Conservation (phyloP, 768 basidiomycete genomes). For the Tubosaeta sp. region DNA sequence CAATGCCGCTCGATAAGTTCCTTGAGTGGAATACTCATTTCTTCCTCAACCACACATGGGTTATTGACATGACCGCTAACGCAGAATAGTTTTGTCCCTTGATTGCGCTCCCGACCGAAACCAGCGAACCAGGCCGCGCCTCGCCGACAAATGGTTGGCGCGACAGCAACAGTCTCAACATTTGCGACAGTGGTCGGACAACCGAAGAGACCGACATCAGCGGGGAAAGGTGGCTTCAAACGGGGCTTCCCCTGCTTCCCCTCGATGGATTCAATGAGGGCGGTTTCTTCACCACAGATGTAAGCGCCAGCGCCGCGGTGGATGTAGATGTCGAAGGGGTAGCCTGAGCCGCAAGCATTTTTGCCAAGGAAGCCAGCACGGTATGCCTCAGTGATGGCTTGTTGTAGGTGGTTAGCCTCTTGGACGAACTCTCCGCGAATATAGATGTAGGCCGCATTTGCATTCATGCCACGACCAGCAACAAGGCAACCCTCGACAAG, state of each 20-base stretch:
- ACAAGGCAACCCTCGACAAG: conserved; percentile 97
- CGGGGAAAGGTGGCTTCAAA: conserved; percentile 97
- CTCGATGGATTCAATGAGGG: conserved; percentile 93
- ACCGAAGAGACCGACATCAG: conserved; percentile 96
- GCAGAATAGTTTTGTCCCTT: conserved; percentile 96
- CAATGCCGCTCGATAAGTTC: conserved; percentile 97
- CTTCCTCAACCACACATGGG: conserved; percentile 96
- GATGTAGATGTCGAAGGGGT: conserved; percentile 96
- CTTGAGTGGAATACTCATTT: conserved; percentile 95
- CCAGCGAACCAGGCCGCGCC: conserved; percentile 88
- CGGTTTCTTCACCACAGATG: conserved; percentile 98
- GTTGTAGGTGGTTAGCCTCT: conserved; percentile 90
- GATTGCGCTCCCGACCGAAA: conserved; percentile 89
- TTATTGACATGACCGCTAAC: conserved; percentile 98
- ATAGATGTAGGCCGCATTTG: conserved; percentile 98
- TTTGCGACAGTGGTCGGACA: conserved; percentile 98
- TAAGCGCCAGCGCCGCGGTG: conserved; percentile 98
- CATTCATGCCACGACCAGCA: conserved; percentile 96
- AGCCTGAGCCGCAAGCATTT: conserved; percentile 88
- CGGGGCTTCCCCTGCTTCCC: conserved; percentile 98
- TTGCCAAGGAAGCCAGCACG: conserved; percentile 83
- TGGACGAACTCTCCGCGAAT: conserved; percentile 98
- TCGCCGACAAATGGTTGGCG: conserved; percentile 91
- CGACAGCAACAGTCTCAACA: conserved; percentile 97
- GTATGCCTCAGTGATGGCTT: conserved; percentile 95